phyloP scores from a whole-genome alignment of 345 rosid species.

The Citrus unshiu region DNA sequence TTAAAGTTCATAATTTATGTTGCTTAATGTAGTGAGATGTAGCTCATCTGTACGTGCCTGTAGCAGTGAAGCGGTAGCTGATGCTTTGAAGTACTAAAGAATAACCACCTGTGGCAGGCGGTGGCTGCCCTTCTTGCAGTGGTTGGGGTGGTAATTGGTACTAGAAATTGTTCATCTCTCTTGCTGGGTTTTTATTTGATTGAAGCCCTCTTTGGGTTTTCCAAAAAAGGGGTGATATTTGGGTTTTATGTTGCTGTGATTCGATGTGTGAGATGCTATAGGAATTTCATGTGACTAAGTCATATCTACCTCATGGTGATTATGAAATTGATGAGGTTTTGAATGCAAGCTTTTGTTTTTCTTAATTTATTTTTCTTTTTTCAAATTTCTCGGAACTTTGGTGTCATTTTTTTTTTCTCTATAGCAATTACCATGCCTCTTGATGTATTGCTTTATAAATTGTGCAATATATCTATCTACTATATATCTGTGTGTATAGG shows the following conservation, averaged over 20 bases:
- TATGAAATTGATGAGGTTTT: background rate
- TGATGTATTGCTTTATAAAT: too few relatives aligned
- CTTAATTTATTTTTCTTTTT: too few relatives aligned
- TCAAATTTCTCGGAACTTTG: too few relatives aligned
- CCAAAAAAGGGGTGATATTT: background rate
- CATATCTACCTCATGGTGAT: background rate
- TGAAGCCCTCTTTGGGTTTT: constrained; percentile 11
- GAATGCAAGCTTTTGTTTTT: background rate
- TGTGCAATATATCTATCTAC: too few relatives aligned
- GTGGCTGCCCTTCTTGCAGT: constrained; percentile 33
- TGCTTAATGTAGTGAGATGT: constrained; percentile 48
- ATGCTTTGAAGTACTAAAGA: constrained; percentile 23
- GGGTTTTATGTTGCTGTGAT: background rate
- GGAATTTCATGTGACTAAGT: background rate
- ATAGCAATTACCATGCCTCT: too few relatives aligned
- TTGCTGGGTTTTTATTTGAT: background rate
- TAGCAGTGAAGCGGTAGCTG: constrained; percentile 49
- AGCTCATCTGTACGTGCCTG: constrained; percentile 33
- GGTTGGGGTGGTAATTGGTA: constrained; percentile 14
- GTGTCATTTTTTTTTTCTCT: too few relatives aligned
- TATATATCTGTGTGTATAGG: too few relatives aligned
- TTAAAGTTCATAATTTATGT: constrained; percentile 16
- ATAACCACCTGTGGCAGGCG: constrained; percentile 27
- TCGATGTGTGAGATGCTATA: background rate
- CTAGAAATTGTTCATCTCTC: constrained; percentile 15